phyloP scores from a whole-genome alignment of 2,329 filamentous ascomycete genomes.

The Microcyclospora tardicrescens region DNA sequence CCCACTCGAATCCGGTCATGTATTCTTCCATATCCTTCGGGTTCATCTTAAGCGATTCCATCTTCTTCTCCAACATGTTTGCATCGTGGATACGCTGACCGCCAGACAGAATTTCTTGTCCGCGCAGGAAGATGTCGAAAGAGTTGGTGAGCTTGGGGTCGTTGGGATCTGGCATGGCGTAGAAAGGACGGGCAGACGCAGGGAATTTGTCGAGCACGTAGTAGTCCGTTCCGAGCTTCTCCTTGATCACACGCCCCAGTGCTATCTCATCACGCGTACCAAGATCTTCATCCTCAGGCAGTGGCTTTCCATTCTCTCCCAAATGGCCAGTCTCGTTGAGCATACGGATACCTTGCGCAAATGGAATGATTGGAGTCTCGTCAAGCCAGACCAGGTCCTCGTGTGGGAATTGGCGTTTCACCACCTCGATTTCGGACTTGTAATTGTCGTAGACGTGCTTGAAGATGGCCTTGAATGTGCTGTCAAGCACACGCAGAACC shows the following conservation, averaged over 20 bases:
- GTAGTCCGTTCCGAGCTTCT: conserved; percentile 80
- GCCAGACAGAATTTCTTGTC: conserved; percentile 84
- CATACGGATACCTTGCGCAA: conserved; percentile 66
- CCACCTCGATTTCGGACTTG: conserved; percentile 59
- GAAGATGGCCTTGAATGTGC: conserved; percentile 69
- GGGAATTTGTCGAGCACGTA: conserved; percentile 94
- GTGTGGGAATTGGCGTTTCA: conserved; percentile 76
- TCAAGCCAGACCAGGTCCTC: conserved; percentile 80
- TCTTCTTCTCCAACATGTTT: conserved; percentile 58
- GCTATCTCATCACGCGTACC: conserved; percentile 77
- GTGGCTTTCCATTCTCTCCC: conserved; percentile 60
- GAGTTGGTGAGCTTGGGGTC: conserved; percentile 71
- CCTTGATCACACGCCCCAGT: conserved; percentile 69
- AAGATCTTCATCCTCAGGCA: conserved; percentile 65
- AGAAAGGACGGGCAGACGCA: conserved; percentile 70
- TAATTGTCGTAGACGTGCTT: conserved; percentile 56
- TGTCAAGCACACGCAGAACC: conserved; percentile 65
- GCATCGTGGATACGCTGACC: conserved; percentile 87
- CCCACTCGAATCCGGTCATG: conserved; percentile 75
- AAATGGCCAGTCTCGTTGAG: conserved; percentile 65
- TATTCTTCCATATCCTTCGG: conserved; percentile 84
- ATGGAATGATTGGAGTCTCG: conserved; percentile 68
- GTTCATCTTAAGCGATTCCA: conserved; percentile 62
- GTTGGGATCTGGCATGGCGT: conserved; percentile 70
- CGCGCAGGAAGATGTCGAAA: conserved; percentile 88